phyloP scores from a whole-genome alignment of 2,329 filamentous ascomycete species.

The Apiospora hydei region DNA sequence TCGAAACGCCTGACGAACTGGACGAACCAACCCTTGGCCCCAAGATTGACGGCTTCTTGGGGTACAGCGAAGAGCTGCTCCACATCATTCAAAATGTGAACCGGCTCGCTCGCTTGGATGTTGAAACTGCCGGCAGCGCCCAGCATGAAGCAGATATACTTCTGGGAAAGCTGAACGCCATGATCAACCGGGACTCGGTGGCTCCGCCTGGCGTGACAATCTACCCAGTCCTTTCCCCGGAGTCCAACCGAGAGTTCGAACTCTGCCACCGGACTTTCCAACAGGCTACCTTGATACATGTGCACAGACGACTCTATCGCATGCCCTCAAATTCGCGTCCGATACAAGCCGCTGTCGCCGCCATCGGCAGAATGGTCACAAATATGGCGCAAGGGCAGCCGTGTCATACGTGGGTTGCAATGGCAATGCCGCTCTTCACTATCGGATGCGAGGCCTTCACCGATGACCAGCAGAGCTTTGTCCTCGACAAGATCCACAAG shows the following conservation, averaged over 20 bases:
- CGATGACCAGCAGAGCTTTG: slow-evolving; percentile 30
- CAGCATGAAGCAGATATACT: slow-evolving; percentile 32
- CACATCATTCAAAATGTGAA: slow-evolving; percentile 34
- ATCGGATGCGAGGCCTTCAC: slow-evolving; percentile 35
- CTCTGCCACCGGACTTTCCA: slow-evolving; percentile 35
- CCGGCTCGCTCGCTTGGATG: slow-evolving; percentile 23
- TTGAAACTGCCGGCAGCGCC: background rate
- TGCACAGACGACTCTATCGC: slow-evolving; percentile 32
- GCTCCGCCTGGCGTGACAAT: slow-evolving; percentile 29
- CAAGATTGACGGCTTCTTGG: slow-evolving; percentile 34
- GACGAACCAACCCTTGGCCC: background rate
- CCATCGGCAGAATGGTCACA: slow-evolving; percentile 30
- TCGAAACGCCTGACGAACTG: background rate
- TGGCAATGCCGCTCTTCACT: slow-evolving; percentile 36
- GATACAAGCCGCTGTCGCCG: slow-evolving; percentile 26
- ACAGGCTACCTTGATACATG: slow-evolving; percentile 32
- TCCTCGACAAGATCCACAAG: slow-evolving; percentile 31
- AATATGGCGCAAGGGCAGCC: slow-evolving; percentile 29
- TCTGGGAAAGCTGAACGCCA: slow-evolving; percentile 31
- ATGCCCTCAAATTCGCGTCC: slow-evolving; percentile 28
- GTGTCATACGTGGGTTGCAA: slow-evolving; percentile 35
- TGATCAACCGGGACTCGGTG: slow-evolving; percentile 32
- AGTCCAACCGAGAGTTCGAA: slow-evolving; percentile 30
- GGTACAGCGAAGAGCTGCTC: slow-evolving; percentile 35
- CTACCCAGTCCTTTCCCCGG: slow-evolving; percentile 26